These are phyloP conservation scores for Ailanthus altissimus DNA, from an alignment of 345 rosid genomes.

Conservation along the genomic window DNA sequence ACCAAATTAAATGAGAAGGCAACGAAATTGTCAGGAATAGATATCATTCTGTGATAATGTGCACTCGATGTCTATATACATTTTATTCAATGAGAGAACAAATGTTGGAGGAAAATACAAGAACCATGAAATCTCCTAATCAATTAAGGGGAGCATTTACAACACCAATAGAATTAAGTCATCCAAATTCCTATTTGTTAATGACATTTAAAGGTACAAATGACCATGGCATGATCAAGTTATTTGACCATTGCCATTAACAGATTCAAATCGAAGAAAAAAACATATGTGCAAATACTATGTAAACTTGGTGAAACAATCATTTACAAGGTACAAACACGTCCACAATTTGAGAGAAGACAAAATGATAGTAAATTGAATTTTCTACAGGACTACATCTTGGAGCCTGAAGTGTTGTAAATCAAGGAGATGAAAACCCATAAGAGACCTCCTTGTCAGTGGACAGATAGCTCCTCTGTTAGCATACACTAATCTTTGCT, in stretches of 20 bases:
- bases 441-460: not conserved
- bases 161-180: too few relatives aligned
- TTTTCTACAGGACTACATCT: not conserved
- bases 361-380: not conserved
- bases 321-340: not conserved
- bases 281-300: not conserved
- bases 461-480: not conserved
- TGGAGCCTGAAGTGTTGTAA: not conserved
- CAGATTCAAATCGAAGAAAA: not conserved
- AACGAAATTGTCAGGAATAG: not conserved
- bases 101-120: not conserved
- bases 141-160: not conserved
- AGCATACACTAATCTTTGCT: too few relatives aligned
- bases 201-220: not conserved
- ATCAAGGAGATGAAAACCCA: not conserved
- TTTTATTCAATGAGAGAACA: not conserved
- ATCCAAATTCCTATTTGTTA: not conserved
- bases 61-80: not conserved
- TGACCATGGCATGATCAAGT: not conserved
- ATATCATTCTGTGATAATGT: not conserved
- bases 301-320: not conserved
- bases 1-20: conserved; percentile 12
- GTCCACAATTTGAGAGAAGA: not conserved
- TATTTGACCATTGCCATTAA: too few relatives aligned
- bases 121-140: not conserved